Conservation (phyloP, 2,329 filamentous ascomycete genomes). For the Pyricularia sp. region DNA sequence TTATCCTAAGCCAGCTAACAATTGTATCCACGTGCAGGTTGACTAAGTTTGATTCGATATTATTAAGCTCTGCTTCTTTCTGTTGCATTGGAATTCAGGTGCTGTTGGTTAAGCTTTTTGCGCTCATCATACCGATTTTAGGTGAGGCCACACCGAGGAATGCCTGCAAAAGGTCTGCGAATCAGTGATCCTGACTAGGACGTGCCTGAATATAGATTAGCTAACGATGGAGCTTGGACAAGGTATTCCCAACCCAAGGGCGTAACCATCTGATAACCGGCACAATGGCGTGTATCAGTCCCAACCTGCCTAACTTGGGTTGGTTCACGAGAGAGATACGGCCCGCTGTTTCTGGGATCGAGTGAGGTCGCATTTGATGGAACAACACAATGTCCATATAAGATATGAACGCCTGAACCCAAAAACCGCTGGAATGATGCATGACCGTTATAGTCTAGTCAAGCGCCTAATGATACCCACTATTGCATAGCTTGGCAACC, state of each 20-base stretch:
- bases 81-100: background rate
- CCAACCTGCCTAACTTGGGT: background rate
- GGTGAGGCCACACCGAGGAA: too few relatives aligned
- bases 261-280: background rate
- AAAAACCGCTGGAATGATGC: too few relatives aligned
- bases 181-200: background rate
- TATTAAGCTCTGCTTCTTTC: background rate
- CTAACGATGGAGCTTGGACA: background rate
- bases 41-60: background rate
- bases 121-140: too few relatives aligned
- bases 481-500: too few relatives aligned
- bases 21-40: background rate
- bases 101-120: background rate
- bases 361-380: too few relatives aligned
- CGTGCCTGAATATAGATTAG: background rate
- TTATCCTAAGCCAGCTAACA: too few relatives aligned
- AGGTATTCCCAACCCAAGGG: background rate
- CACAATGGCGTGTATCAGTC: background rate
- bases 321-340: background rate
- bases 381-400: background rate
- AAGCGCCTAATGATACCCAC: too few relatives aligned
- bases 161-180: background rate
- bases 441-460: too few relatives aligned
- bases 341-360: background rate
- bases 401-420: background rate